These are phyloP conservation scores for Oemleria cerasiformis DNA, from an alignment of 306 rosid species.

Conservation along the genomic window DNA sequence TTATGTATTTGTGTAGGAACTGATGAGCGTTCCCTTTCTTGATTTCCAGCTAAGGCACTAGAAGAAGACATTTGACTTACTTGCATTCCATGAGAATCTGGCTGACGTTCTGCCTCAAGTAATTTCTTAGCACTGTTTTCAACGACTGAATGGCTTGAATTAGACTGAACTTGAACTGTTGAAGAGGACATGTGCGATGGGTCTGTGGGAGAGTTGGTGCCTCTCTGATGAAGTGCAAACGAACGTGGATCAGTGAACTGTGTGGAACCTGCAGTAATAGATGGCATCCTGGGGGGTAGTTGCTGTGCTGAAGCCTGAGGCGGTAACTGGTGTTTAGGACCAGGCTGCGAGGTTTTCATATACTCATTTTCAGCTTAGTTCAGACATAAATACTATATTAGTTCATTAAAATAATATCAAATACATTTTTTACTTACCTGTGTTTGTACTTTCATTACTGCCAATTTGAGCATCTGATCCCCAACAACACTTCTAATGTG, in stretches of 20 bases:
- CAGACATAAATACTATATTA: neutral
- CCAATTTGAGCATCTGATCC: conserved; percentile 83
- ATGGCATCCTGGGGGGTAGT: conserved; percentile 60
- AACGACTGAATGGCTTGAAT: conserved; percentile 35
- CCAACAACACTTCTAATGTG: conserved; percentile 80
- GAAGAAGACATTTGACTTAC: conserved; percentile 55
- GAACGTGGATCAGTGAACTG: conserved; percentile 70
- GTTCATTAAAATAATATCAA: conserved; percentile 2
- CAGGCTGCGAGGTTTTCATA: conserved; percentile 18
- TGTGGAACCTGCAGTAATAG: conserved; percentile 46
- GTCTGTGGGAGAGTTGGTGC: conserved; percentile 50
- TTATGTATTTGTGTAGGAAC: conserved; percentile 57
- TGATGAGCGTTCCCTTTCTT: conserved; percentile 61
- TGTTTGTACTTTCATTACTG: conserved; percentile 59
- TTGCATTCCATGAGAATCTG: conserved; percentile 49
- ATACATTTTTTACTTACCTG: conserved; percentile 45
- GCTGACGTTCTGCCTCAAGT: conserved; percentile 48
- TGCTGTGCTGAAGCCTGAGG: conserved; percentile 53
- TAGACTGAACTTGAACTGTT: conserved; percentile 39
- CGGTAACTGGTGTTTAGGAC: conserved; percentile 29
- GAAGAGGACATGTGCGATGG: conserved; percentile 42
- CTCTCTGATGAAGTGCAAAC: conserved; percentile 74
- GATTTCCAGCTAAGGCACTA: conserved; percentile 42
- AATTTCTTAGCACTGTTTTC: conserved; percentile 50
- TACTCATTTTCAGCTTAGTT: conserved; percentile 6